Evolutionary conservation across 2,329 filamentous ascomycete species (phyloP), one percentile per base, ranked within the genome.

Genomic region (Hypoxylon sp.): DNA sequence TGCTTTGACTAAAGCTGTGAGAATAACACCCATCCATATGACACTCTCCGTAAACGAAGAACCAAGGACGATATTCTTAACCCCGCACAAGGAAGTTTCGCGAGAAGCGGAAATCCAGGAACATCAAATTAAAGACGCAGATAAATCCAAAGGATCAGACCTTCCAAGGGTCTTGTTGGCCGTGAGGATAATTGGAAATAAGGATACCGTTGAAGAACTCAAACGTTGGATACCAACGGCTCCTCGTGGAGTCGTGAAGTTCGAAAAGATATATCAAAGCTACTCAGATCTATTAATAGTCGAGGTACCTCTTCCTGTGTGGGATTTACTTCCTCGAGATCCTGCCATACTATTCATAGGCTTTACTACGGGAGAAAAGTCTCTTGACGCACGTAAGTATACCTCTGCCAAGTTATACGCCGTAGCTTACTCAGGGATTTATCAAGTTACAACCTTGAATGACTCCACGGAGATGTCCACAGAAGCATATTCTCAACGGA

Each of bases 211-310:
- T 5, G n/a, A 26, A 22, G 49, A 18, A 12, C 32, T 51, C 14
- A 12, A 38, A 18, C 32, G 33, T 7, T 51, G 49, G 49, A 14
- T 40, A 0, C 49, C 40, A 8, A 20, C 14, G 7, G 49, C 49
- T 3, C 49, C 49, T 14, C 32, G 12, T 2, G n/a, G 49, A 38
- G 49, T 51, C 8, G 49, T 51, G 4, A 36, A 38, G 12, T 40
- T 51, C 12, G 49, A 51, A 40, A 51, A 28, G 22, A 14, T 51
- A 7, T 51, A 51, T 40, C 49, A 26, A 28, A 51, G 49, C 20
- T 40, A 51, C 22, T 51, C 49, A 22, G 20, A 40, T 16, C 14
- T 51, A 4, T 8, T 51, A 2, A 22, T 51, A 28, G 32, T 51
- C 33, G 49, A 51, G 18, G 7, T 51, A 8, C 32, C 49, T 5